Percentiles rank a stretch among this genome's conserved stretches.
Conservation (phyloP, 768 basidiomycete species). For the Sporobolomyces phaffii region DNA sequence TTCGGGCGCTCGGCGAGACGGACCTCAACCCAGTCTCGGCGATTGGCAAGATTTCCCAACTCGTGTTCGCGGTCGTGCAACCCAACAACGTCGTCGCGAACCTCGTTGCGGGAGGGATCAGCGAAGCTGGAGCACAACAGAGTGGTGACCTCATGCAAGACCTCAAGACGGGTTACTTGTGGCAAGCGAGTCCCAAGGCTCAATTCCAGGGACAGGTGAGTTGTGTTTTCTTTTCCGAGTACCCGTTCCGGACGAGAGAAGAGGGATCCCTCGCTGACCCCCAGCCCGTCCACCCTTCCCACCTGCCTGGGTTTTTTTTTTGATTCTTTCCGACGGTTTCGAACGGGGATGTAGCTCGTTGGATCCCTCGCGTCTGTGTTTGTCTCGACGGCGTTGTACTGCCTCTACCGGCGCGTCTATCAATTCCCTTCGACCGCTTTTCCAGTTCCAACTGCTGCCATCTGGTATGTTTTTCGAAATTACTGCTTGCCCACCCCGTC, state of each 20-base stretch:
- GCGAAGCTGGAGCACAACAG: conserved; percentile 92
- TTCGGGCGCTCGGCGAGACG: conserved; percentile 90
- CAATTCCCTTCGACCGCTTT: conserved; percentile 88
- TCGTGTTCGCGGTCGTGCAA: conserved; percentile 79
- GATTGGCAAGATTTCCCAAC: conserved; percentile 86
- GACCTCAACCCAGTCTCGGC: conserved; percentile 77
- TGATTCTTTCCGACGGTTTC: too few species aligned
- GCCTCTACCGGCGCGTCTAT: conserved; percentile 79
- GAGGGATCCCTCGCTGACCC: not conserved
- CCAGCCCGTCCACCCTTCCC: not conserved
- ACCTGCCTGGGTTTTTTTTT: too few species aligned
- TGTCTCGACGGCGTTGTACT: conserved; percentile 80
- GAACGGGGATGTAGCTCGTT: conserved; percentile 61
- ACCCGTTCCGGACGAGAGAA: not conserved
- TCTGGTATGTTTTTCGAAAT: conserved; percentile 74
- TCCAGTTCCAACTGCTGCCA: conserved; percentile 88
- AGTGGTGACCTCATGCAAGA: conserved; percentile 99
- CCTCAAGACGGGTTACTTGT: conserved; percentile 91
- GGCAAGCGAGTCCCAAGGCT: conserved; percentile 80
- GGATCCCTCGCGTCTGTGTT: conserved; percentile 82
- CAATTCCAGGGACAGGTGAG: conserved; percentile 72
- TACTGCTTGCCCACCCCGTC: too few species aligned
- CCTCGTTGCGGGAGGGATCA: conserved; percentile 93
- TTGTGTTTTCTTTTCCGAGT: not conserved
- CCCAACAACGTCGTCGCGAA: conserved; percentile 83